phyloP scores from a whole-genome alignment of 2,329 filamentous ascomycete genomes.

The Colletotrichum lindemuthianum region DNA sequence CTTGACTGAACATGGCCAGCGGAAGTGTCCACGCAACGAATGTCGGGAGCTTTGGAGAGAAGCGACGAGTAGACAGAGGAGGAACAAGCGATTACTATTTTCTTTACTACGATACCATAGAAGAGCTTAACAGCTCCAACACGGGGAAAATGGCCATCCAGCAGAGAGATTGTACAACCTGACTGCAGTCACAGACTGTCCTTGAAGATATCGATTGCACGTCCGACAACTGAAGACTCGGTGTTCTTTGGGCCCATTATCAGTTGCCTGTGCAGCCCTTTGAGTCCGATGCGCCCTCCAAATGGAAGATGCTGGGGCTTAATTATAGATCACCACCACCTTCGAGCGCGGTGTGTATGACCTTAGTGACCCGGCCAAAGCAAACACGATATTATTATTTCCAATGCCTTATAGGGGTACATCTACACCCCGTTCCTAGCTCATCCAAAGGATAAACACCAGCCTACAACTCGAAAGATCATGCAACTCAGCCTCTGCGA shows the following conservation, averaged over 20 bases:
- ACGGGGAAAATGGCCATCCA: too few species aligned
- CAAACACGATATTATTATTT: conserved; percentile 29
- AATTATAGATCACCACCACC: too few species aligned
- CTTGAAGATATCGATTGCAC: background rate
- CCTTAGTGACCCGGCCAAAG: too few species aligned
- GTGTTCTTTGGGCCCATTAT: too few species aligned
- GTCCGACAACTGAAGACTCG: too few species aligned
- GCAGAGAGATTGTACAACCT: too few species aligned
- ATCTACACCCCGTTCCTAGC: conserved; percentile 59
- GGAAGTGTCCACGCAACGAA: conserved; percentile 2
- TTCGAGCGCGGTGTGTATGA: too few species aligned
- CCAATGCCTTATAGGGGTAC: conserved; percentile 55
- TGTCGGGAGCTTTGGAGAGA: conserved; percentile 1
- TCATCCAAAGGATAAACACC: conserved; percentile 55
- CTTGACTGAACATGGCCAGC: conserved; percentile 2
- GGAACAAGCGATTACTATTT: conserved; percentile 29
- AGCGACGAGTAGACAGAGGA: conserved; percentile 1
- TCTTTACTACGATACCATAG: conserved; percentile 32
- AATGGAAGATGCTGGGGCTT: too few species aligned
- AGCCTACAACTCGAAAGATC: conserved; percentile 60
- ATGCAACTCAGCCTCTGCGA: conserved; percentile 62
- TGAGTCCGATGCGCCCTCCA: too few species aligned
- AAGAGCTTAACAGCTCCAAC: conserved; percentile 8
- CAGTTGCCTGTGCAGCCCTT: too few species aligned
- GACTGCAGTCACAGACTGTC: background rate